phyloP scores from a whole-genome alignment of 1,284 basidiomycete species.

The Naganishia sp. region DNA sequence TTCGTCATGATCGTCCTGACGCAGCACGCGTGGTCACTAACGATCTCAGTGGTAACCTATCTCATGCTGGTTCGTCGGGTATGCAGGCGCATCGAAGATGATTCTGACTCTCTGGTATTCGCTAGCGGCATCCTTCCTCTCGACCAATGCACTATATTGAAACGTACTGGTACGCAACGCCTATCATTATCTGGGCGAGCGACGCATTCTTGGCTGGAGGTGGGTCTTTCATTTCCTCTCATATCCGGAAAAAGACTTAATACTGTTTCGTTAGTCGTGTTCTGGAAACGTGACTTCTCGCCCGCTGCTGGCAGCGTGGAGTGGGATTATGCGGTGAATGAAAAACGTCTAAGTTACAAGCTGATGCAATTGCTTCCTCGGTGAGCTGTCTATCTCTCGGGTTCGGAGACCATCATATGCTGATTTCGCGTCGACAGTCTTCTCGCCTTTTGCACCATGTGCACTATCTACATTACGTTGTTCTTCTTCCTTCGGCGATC shows the following conservation, averaged over 20 bases:
- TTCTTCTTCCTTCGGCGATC: conserved; percentile 48
- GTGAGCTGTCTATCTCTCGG: background rate
- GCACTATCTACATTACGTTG: conserved; percentile 42
- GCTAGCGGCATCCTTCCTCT: background rate
- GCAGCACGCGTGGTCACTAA: conserved; percentile 10
- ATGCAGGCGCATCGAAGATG: background rate
- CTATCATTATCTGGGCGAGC: background rate
- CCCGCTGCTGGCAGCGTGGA: conserved; percentile 1
- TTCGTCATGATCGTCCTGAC: conserved; percentile 5
- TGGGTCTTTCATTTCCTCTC: background rate
- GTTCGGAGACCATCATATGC: background rate
- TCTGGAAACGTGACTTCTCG: conserved; percentile 7
- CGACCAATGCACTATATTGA: conserved; percentile 3
- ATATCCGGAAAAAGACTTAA: background rate
- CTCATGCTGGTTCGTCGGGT: background rate
- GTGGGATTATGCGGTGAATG: conserved; percentile 1
- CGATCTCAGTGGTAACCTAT: background rate
- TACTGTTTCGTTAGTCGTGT: background rate
- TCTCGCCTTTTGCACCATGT: conserved; percentile 8
- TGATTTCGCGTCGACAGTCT: background rate
- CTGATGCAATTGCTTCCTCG: background rate
- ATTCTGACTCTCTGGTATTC: too few species aligned
- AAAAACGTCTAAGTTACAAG: background rate
- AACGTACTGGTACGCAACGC: conserved; percentile 6
- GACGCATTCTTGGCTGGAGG: conserved; percentile 2